Evolutionary conservation across 2,329 filamentous ascomycete genomes (phyloP).

Genomic region (Albifimbria verrucaria): DNA sequence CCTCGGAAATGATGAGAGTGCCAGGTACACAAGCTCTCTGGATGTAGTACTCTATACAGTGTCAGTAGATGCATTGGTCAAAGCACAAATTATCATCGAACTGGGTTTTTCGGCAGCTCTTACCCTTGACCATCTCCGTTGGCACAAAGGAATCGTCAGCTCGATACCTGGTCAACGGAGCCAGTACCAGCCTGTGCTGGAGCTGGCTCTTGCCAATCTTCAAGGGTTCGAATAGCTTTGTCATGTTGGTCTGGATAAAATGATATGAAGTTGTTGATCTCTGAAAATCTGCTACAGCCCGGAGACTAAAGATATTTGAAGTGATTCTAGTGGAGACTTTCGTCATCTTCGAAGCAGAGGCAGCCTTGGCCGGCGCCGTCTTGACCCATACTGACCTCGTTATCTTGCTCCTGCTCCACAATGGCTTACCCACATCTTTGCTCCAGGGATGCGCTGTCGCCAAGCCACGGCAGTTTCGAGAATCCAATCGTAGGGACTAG

Average conservation of each 20-base stretch:
- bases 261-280: neutral
- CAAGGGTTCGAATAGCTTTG: slow-evolving; percentile 2
- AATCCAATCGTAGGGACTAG: no score
- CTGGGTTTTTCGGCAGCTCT: neutral
- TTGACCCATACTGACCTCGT: no score
- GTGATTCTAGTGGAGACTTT: neutral
- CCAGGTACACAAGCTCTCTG: slow-evolving; percentile 2
- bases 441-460: no score
- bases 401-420: no score
- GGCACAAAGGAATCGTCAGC: neutral
- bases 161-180: slow-evolving; percentile 3
- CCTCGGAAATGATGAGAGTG: slow-evolving; percentile 3
- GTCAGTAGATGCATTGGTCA: neutral
- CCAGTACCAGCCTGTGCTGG: slow-evolving; percentile 4
- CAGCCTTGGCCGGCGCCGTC: no score
- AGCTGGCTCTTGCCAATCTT: slow-evolving; percentile 1
- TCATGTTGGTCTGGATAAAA: neutral
- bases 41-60: slow-evolving; percentile 3
- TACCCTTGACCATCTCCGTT: slow-evolving; percentile 1
- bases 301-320: no score
- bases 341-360: no score
- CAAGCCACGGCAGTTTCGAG: no score
- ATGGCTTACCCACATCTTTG: no score
- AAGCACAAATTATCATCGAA: neutral
- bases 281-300: neutral